Conservation (phyloP, 768 basidiomycete genomes). For the Boletus speciosus region DNA sequence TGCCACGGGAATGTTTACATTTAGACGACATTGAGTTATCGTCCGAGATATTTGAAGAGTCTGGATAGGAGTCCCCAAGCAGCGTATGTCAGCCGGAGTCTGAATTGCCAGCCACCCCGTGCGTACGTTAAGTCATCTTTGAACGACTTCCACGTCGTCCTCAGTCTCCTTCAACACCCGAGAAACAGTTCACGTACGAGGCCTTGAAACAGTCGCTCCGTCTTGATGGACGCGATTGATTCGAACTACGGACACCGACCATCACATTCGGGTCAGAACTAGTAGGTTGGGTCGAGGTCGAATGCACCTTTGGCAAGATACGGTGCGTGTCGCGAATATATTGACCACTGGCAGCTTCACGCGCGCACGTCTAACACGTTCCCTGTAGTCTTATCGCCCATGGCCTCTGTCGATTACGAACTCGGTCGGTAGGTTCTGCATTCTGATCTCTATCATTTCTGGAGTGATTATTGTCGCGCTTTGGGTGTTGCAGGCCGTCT, state of each 20-base stretch:
- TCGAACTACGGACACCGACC: constrained; percentile 53
- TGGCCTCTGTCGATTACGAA: constrained; percentile 93
- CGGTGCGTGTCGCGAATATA: neutral
- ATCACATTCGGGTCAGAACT: constrained; percentile 13
- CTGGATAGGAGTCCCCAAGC: too few relatives aligned
- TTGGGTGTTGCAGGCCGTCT: constrained; percentile 53
- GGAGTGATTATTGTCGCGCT: neutral
- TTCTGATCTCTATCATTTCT: constrained; percentile 9
- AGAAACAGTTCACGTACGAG: constrained; percentile 78
- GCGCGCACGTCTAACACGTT: neutral
- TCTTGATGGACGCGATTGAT: constrained; percentile 70
- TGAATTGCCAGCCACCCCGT: too few relatives aligned
- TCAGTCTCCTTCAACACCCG: constrained; percentile 83
- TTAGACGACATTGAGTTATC: too few relatives aligned
- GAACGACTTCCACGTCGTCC: constrained; percentile 36
- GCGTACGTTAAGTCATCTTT: constrained; percentile 8
- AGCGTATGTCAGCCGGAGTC: too few relatives aligned
- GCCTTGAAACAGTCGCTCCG: constrained; percentile 76
- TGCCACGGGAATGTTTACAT: too few relatives aligned
- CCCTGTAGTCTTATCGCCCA: constrained; percentile 61
- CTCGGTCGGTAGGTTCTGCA: constrained; percentile 71
- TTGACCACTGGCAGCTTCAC: too few relatives aligned
- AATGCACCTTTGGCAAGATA: constrained; percentile 23
- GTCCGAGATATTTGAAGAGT: too few relatives aligned
- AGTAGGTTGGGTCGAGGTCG: constrained; percentile 10